Evolutionary conservation across 2,329 filamentous ascomycete species (phyloP).

Genomic region (Alternaria longipes): DNA sequence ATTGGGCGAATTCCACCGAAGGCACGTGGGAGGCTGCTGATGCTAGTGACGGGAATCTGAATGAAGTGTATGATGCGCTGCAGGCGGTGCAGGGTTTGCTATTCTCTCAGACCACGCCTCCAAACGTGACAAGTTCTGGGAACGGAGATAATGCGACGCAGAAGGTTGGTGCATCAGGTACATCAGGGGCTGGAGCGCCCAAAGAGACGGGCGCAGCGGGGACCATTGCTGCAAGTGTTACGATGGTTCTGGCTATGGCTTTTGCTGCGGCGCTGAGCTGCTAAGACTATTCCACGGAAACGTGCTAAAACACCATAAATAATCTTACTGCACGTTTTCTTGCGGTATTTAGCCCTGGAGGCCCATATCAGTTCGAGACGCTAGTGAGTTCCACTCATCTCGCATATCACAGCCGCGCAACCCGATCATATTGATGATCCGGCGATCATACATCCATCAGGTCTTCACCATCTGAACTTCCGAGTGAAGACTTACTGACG

Average conservation of each 20-base stretch:
- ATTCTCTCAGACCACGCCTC: constrained; percentile 21
- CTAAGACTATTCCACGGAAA: background rate
- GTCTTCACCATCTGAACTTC: too few relatives aligned
- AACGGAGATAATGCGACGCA: constrained; percentile 5
- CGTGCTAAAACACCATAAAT: too few relatives aligned
- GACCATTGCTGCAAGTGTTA: constrained; percentile 17
- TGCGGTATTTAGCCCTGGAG: too few relatives aligned
- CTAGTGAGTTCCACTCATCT: too few relatives aligned
- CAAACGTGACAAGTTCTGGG: background rate
- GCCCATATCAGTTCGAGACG: too few relatives aligned
- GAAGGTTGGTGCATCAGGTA: constrained; percentile 11
- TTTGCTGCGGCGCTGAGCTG: constrained; percentile 20
- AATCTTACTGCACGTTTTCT: too few relatives aligned
- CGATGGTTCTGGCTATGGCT: constrained; percentile 16
- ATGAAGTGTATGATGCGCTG: constrained; percentile 32
- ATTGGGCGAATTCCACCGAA: background rate
- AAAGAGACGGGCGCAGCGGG: constrained; percentile 19
- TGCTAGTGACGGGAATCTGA: constrained; percentile 25
- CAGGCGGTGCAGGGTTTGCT: constrained; percentile 36
- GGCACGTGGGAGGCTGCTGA: constrained; percentile 2
- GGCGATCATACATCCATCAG: too few relatives aligned
- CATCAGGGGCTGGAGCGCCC: constrained; percentile 11
- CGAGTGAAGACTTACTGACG: too few relatives aligned
- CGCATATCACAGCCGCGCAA: too few relatives aligned
- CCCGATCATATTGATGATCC: too few relatives aligned